A percentile compares a stretch with the other conserved stretches of the same genome.
Evolutionary conservation across 306 rosid species (phyloP).

Genomic region (Oemleria cerasiformis): DNA sequence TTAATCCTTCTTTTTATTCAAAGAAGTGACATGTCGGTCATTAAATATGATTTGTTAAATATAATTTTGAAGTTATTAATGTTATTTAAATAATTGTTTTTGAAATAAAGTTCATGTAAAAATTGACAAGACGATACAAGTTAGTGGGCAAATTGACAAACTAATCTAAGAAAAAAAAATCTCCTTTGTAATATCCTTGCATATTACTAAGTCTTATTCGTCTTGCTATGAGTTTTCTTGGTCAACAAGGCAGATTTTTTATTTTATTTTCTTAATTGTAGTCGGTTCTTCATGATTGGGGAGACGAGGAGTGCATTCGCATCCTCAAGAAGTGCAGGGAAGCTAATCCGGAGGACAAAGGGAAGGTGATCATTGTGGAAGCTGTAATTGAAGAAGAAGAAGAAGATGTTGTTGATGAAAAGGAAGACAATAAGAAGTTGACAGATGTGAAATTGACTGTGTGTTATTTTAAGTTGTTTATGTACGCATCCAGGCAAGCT

Average conservation of each 20-base stretch:
- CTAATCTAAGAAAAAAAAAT: too few species aligned
- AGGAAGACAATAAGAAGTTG: background rate
- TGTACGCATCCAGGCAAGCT: too few species aligned
- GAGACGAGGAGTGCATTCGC: conserved; percentile 54
- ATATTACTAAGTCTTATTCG: too few species aligned
- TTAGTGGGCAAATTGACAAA: background rate
- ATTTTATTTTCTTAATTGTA: background rate
- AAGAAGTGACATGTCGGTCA: too few species aligned
- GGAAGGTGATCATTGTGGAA: conserved; percentile 57
- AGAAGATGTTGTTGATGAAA: conserved; percentile 22
- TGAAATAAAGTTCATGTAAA: too few species aligned
- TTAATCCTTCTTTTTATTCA: too few species aligned
- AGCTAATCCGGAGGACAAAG: conserved; percentile 43
- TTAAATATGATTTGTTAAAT: too few species aligned
- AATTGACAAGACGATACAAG: too few species aligned
- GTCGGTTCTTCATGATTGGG: conserved; percentile 67
- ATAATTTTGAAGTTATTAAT: too few species aligned
- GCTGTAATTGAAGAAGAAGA: conserved; percentile 37
- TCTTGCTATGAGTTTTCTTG: background rate
- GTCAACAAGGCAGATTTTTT: background rate
- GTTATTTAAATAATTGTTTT: background rate
- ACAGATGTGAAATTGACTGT: background rate
- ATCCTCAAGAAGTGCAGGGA: conserved; percentile 52
- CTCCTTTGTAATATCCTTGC: too few species aligned
- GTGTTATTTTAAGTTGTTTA: too few species aligned